A percentile compares a stretch with the other conserved stretches of the same genome.
Conservation (phyloP, 2,329 filamentous ascomycete species). For the Fusarium globosum region DNA sequence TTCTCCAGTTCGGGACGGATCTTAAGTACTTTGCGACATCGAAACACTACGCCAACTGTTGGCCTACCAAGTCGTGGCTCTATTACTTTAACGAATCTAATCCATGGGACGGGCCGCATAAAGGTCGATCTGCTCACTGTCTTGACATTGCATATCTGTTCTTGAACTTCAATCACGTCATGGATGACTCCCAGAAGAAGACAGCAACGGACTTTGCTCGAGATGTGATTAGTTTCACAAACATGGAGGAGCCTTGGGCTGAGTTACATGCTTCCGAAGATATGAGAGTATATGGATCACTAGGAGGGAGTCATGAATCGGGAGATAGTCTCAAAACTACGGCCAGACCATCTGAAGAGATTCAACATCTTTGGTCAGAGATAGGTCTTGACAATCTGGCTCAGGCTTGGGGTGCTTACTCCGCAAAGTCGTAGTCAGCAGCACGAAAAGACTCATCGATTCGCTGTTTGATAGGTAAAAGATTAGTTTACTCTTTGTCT, state of each 20-base stretch:
- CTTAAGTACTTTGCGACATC: not conserved
- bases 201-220: not conserved
- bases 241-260: not conserved
- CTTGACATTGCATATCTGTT: not conserved
- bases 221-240: not conserved
- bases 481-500: too few species aligned
- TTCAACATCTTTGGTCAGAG: not conserved
- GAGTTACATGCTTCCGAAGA: not conserved
- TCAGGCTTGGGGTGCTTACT: not conserved
- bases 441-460: too few species aligned
- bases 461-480: too few species aligned
- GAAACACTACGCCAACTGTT: not conserved
- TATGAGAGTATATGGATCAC: not conserved
- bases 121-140: not conserved
- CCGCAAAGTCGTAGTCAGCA: accelerated
- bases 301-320: accelerated
- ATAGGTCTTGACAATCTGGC: not conserved
- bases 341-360: not conserved
- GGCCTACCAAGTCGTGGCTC: not conserved
- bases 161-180: not conserved
- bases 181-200: not conserved
- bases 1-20: not conserved
- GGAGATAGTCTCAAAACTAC: accelerated
- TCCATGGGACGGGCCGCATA: not conserved
- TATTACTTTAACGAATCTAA: constrained; percentile 7